These are phyloP conservation scores for Nitzschia putrida DNA, from an alignment of 108 stramenopile species.

Conservation along the genomic window DNA sequence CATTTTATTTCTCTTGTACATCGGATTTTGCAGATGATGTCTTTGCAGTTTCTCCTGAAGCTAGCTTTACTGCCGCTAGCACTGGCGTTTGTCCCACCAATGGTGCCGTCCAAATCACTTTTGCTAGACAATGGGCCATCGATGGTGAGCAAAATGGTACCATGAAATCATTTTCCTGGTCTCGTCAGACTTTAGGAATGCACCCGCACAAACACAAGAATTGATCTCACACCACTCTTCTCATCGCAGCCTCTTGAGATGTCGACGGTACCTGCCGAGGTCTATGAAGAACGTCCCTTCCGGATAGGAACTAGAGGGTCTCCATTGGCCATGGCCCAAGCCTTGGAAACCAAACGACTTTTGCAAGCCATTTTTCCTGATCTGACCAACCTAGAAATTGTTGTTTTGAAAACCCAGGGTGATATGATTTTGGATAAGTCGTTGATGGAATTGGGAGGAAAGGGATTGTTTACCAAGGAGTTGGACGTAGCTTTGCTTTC, in stretches of 20 bases:
- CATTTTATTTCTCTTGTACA: no score
- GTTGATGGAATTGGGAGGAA: slow-evolving; percentile 98
- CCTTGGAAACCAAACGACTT: slow-evolving; percentile 92
- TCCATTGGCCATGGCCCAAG: slow-evolving; percentile 97
- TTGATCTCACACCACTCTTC: not conserved
- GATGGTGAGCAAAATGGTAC: no score
- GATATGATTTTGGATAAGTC: slow-evolving; percentile 99
- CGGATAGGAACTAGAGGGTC: slow-evolving; percentile 98
- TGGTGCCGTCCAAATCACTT: no score
- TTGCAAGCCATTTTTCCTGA: slow-evolving; percentile 93
- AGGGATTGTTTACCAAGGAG: slow-evolving; percentile 99
- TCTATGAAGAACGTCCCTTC: slow-evolving; percentile 68
- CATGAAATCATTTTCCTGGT: no score
- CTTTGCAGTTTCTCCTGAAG: no score
- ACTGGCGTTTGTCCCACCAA: no score
- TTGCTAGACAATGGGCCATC: no score
- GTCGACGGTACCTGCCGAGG: slow-evolving; percentile 82
- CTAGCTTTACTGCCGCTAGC: no score
- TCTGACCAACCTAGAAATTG: slow-evolving; percentile 93
- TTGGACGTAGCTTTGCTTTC: slow-evolving; percentile 95
- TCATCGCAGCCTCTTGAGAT: slow-evolving; percentile 1
- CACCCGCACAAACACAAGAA: not conserved
- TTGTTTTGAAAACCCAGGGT: slow-evolving; percentile 98
- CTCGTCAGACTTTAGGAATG: no score
- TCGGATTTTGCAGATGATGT: no score